A percentile compares a stretch with the other conserved stretches of the same genome.
Conservation (phyloP, 345 rosid genomes). For the Kandelia obovata region DNA sequence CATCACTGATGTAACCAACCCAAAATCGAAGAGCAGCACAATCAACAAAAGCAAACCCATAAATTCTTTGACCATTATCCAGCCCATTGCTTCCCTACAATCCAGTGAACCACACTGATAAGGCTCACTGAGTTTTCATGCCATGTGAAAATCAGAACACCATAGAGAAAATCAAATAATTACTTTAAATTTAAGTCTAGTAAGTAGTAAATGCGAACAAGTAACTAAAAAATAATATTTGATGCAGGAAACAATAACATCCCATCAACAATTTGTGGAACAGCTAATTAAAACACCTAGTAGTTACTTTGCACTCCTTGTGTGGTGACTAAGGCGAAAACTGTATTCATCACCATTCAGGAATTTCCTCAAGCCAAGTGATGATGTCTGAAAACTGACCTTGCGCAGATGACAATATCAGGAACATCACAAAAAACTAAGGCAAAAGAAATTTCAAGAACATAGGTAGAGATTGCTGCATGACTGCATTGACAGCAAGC, state of each 20-base stretch:
- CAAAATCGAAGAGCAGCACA: slow-evolving; percentile 88
- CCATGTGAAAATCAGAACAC: not conserved
- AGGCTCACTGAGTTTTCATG: slow-evolving; percentile 9
- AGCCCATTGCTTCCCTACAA: slow-evolving; percentile 45
- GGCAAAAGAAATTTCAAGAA: too few species aligned
- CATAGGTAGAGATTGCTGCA: too few species aligned
- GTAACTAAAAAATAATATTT: not conserved
- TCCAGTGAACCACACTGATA: slow-evolving; percentile 11
- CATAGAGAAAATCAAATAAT: not conserved
- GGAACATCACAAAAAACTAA: too few species aligned
- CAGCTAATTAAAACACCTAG: too few species aligned
- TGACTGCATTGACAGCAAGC: too few species aligned
- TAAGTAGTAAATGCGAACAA: not conserved
- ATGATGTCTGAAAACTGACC: too few species aligned
- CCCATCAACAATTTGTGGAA: not conserved
- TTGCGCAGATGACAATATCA: too few species aligned
- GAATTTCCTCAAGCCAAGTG: too few species aligned
- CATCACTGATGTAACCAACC: slow-evolving; percentile 78
- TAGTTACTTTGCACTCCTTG: too few species aligned
- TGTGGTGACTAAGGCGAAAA: too few species aligned
- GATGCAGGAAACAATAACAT: not conserved
- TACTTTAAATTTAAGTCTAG: not conserved
- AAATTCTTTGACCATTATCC: slow-evolving; percentile 44
- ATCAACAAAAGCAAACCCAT: slow-evolving; percentile 96
- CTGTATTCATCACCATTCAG: too few species aligned